Conservation (phyloP, 1,284 basidiomycete species). For the Rhodofomes roseus region DNA sequence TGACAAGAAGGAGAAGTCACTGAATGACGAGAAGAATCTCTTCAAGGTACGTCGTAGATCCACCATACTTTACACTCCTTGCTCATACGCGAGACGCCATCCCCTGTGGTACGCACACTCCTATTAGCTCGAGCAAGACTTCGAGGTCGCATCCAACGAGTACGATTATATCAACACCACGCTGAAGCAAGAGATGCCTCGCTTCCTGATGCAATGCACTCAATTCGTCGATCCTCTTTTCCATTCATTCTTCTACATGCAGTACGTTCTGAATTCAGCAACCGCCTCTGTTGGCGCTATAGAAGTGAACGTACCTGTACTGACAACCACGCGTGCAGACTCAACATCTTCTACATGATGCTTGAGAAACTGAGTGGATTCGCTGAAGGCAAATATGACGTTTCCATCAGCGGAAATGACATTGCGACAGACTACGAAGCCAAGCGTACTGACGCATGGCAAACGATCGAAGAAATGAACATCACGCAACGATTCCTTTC, state of each 20-base stretch:
- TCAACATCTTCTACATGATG: slow-evolving; percentile 93
- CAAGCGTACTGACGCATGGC: slow-evolving; percentile 77
- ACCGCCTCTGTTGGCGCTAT: background rate
- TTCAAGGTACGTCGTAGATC: slow-evolving; percentile 69
- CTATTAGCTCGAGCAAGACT: slow-evolving; percentile 91
- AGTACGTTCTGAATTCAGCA: slow-evolving; percentile 52
- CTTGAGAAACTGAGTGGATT: slow-evolving; percentile 91
- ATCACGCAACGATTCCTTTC: slow-evolving; percentile 82
- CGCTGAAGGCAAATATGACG: slow-evolving; percentile 81
- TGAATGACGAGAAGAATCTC: slow-evolving; percentile 92
- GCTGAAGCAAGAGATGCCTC: slow-evolving; percentile 90
- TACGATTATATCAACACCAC: slow-evolving; percentile 96
- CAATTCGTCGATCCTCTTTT: slow-evolving; percentile 95
- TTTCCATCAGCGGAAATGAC: slow-evolving; percentile 60
- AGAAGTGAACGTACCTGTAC: background rate
- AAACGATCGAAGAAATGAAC: slow-evolving; percentile 69
- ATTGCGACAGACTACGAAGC: slow-evolving; percentile 79
- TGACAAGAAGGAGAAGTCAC: slow-evolving; percentile 95
- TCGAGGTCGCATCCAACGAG: slow-evolving; percentile 90
- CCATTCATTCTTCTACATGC: slow-evolving; percentile 99
- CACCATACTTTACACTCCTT: background rate
- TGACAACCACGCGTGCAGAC: slow-evolving; percentile 37
- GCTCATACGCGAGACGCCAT: background rate
- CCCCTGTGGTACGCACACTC: background rate
- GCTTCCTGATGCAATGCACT: slow-evolving; percentile 84